Evolutionary conservation across 2,329 filamentous ascomycete species (phyloP).

Genomic region (Botrytis aclada): DNA sequence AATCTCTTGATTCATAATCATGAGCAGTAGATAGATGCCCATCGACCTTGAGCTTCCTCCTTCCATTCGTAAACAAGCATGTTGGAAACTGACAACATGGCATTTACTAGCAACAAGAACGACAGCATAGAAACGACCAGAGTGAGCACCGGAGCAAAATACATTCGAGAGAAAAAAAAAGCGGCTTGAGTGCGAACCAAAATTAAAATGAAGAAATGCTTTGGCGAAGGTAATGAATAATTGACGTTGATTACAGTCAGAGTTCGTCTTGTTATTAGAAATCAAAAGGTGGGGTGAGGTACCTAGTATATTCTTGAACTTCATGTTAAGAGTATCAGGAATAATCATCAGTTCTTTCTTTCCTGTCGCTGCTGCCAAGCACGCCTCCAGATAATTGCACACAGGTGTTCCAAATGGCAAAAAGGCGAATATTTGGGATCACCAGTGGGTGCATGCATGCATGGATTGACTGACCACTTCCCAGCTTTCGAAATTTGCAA

Average conservation of each 20-base stretch:
- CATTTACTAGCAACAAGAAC: neutral
- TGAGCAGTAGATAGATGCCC: neutral
- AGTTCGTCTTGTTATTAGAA: too few relatives aligned
- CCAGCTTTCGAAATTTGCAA: too few relatives aligned
- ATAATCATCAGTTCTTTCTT: too few relatives aligned
- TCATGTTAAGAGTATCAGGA: neutral
- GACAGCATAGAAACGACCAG: neutral
- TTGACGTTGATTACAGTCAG: neutral
- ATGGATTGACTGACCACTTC: too few relatives aligned
- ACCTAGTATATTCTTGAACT: neutral
- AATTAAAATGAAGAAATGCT: neutral
- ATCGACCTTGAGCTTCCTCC: neutral
- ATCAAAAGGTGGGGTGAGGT: neutral
- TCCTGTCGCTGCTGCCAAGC: too few relatives aligned
- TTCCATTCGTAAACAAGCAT: neutral
- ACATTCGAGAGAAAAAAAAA: fast-evolving
- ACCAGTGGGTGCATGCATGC: too few relatives aligned
- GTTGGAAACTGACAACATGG: neutral
- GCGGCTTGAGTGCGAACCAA: neutral
- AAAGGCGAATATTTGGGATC: too few relatives aligned
- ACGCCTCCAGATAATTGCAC: too few relatives aligned
- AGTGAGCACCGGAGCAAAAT: neutral
- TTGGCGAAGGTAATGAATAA: neutral
- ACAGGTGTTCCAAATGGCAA: too few relatives aligned
- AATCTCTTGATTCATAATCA: neutral